A percentile compares a stretch with the other conserved stretches of the same genome.
These are phyloP conservation scores for Tympanopsis confertula DNA, from an alignment of 2,329 filamentous ascomycete species.

Conservation along the genomic window DNA sequence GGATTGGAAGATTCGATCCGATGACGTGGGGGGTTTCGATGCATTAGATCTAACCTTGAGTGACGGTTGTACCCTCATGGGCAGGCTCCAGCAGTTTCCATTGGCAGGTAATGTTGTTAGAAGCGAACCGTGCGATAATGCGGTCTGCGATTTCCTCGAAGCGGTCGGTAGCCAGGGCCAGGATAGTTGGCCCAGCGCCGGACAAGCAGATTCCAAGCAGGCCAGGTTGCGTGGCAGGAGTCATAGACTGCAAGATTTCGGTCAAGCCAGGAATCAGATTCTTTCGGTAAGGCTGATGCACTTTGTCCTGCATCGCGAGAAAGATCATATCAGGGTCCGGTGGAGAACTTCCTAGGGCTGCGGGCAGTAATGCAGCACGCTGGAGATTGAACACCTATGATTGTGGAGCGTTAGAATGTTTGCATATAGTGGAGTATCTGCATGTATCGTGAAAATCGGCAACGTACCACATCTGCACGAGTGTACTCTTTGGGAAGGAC, in stretches of 20 bases:
- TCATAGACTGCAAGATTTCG: neutral
- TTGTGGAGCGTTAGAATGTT: neutral
- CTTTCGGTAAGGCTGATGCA: conserved; percentile 58
- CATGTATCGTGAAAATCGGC: neutral
- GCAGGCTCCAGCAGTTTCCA: conserved; percentile 56
- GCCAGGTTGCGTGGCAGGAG: neutral
- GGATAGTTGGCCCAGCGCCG: conserved; percentile 2
- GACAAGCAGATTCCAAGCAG: neutral
- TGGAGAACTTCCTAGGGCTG: conserved; percentile 49
- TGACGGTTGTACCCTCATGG: conserved; percentile 10
- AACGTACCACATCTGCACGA: conserved; percentile 50
- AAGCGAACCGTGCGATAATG: conserved; percentile 15
- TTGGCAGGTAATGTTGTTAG: conserved; percentile 41
- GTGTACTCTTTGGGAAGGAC: conserved; percentile 53
- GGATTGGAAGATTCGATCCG: no score
- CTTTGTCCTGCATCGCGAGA: conserved; percentile 59
- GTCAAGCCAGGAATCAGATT: conserved; percentile 22
- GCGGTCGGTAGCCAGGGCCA: neutral
- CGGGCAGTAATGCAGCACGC: conserved; percentile 52
- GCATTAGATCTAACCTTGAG: no score
- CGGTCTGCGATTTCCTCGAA: conserved; percentile 2
- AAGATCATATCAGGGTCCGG: conserved; percentile 57
- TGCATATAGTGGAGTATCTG: neutral
- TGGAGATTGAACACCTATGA: conserved; percentile 56
- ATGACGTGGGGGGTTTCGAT: no score